Evolutionary conservation across 2,329 filamentous ascomycete genomes (phyloP).

Genomic region (Polytolypa hystricis): DNA sequence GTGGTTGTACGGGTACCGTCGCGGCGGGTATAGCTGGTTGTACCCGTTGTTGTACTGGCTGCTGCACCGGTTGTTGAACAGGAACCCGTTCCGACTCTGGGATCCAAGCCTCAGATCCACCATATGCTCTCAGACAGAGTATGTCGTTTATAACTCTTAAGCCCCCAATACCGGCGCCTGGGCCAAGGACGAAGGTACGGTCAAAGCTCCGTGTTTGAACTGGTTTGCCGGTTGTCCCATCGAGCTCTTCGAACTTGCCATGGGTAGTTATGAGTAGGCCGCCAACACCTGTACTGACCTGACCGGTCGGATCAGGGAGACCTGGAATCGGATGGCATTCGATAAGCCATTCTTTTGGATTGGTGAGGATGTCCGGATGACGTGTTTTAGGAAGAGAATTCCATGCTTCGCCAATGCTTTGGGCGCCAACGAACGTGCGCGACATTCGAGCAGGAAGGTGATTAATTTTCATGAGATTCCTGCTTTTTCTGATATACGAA

Average conservation of each 20-base stretch:
- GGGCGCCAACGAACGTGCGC: slow-evolving; percentile 54
- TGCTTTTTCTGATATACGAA: slow-evolving; percentile 63
- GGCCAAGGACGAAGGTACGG: slow-evolving; percentile 67
- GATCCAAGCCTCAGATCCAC: slow-evolving; percentile 43
- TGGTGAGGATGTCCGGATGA: slow-evolving; percentile 59
- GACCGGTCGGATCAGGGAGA: slow-evolving; percentile 56
- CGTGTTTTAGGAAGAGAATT: slow-evolving; percentile 57
- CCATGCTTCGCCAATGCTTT: slow-evolving; percentile 59
- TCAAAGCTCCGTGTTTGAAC: slow-evolving; percentile 65
- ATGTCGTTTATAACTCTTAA: slow-evolving; percentile 73
- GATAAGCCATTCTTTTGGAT: slow-evolving; percentile 65
- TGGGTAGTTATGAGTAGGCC: slow-evolving; percentile 71
- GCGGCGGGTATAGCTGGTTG: slow-evolving; percentile 13
- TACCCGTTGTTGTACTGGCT: slow-evolving; percentile 17
- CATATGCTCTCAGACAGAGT: slow-evolving; percentile 60
- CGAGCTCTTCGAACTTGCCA: slow-evolving; percentile 70
- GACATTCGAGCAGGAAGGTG: slow-evolving; percentile 50
- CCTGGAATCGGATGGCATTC: slow-evolving; percentile 67
- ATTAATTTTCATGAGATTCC: slow-evolving; percentile 63
- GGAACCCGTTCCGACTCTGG: slow-evolving; percentile 26
- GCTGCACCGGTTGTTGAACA: slow-evolving; percentile 25
- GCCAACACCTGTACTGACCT: slow-evolving; percentile 56
- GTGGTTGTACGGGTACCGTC: slow-evolving; percentile 15
- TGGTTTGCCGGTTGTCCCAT: slow-evolving; percentile 44
- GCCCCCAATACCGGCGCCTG: slow-evolving; percentile 53